Base-by-base conservation (phyloP, 2,329 filamentous ascomycete genomes). In the Colletotrichum navitas region DNA sequence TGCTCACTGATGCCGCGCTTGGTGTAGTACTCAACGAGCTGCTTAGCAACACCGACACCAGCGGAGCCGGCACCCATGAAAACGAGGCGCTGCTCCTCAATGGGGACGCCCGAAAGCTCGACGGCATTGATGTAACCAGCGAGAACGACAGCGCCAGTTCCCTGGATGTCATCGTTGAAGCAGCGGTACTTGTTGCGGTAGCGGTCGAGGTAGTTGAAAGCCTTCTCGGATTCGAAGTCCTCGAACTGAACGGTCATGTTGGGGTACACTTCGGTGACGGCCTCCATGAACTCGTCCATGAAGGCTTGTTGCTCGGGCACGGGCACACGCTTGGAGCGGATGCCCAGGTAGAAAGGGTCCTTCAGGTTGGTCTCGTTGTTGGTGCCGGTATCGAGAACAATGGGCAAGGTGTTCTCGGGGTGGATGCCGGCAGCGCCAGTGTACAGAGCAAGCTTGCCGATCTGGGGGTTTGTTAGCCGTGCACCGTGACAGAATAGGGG, bases 161-260 rank as follows among this genome's bases (percentile, higher is more conserved):
- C 95, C 86, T 98, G 95, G 79, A 99, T 96, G 80, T 99, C 95
- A 79, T 98, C 96, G 82, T 98, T 98, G 90, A 99, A 99, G 88
- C 94, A 97, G 82, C 93, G 95, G 87, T 97, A 95, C 75, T 87
- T 89, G 80, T 95, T 87, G 76, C 94, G 92, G 85, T 98, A 98
- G 72, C 94, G 90, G 80, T 96, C 93, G 51, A 98, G 89, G 78
- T 97, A 95, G 74, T 93, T 92, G 89, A 98, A 99, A 58, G 96
- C 95, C 83, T 91, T 91, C 76, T 90, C 88, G 78, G 95, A 97
- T 86, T 98, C 97, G 83, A 97, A 98, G 80, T 98, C 96, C 82
- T 98, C 95, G 77, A 97, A 98, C 81, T 98, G 96, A 74, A 98
- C 93, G 56, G 92, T 82, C 89, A 88, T 91, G 18, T 87, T 83